Evolutionary conservation across 176 grass and related monocot species (phyloP), one percentile per base, ranked within the genome.

Genomic region (Avena atlantica): DNA sequence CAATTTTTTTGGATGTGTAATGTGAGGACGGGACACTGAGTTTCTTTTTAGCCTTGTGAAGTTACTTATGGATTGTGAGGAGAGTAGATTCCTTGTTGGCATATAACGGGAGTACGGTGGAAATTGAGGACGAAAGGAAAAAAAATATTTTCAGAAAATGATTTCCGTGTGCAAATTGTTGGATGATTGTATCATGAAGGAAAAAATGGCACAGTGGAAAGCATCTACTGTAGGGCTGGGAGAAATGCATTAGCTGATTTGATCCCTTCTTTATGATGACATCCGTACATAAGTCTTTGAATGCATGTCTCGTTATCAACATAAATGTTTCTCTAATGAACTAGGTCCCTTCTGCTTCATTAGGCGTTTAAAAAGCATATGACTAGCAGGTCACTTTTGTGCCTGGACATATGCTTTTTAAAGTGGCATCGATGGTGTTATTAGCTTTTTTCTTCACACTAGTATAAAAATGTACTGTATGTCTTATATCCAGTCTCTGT

Each of bases 391-490:
- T 76, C 62, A 52, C 50, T 19, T 77, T 65, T 55, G 27, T 78
- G 24, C 47, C 59, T 85, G 59, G 13, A 55, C 74, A 42, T 67
- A 53, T 68, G 20, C 8, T 78, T 78, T 52, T 55, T 64, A 12
- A 67, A 77, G 50, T 2, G 51, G 51, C 70, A 47, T 74, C 15
- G 67, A 84, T 85, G 57, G 7, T 17, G 40, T 48, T 23, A 45
- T 75, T 29, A 27, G 3, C 64, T 76, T 86, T 64, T 62, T 52
- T 84, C 42, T 84, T 80, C 47, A 65, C n/a, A 29, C 17, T 88
- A 65, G n/a, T 24, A 10, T 63, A 40, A 25, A 72, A 84, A 73
- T 42, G 40, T 42, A 7, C 40, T 42, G 40, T 55, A 80, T n/a
- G 23, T 25, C 74, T 50, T 21, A 50, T 81, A 37, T 74, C 48